Evolutionary conservation across 192 early-diverging fungal species (phyloP).

Genomic region (Haplosporangium gracile): DNA sequence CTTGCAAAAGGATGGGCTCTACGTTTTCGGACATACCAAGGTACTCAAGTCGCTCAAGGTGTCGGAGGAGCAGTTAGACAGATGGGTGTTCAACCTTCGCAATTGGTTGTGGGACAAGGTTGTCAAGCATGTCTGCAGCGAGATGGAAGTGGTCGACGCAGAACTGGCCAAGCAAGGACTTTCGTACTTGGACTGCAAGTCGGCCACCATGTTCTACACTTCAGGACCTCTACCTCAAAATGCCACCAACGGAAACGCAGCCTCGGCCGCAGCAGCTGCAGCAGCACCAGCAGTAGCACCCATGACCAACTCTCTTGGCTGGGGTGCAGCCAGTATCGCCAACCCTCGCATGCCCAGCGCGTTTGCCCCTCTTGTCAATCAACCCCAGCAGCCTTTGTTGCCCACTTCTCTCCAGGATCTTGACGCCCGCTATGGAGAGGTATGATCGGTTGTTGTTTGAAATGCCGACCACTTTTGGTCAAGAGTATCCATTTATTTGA

Average conservation of each 20-base stretch:
- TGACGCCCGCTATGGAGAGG: slow-evolving; percentile 43
- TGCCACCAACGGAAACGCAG: slow-evolving; percentile 5
- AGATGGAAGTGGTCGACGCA: slow-evolving; percentile 43
- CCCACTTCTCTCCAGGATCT: slow-evolving; percentile 47
- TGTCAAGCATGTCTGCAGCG: slow-evolving; percentile 26
- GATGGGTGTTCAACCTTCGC: slow-evolving; percentile 49
- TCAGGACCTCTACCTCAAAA: slow-evolving; percentile 35
- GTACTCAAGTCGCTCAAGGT: slow-evolving; percentile 48
- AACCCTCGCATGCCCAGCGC: slow-evolving; percentile 32
- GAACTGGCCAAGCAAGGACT: slow-evolving; percentile 39
- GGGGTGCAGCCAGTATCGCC: slow-evolving; percentile 54
- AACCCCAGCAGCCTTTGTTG: slow-evolving; percentile 36
- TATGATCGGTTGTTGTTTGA: not conserved
- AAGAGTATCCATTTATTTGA: not conserved
- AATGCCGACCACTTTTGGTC: not conserved
- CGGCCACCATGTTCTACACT: slow-evolving; percentile 49
- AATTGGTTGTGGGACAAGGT: slow-evolving; percentile 52
- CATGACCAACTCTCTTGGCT: slow-evolving; percentile 30
- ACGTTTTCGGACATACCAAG: slow-evolving; percentile 43
- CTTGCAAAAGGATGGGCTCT: slow-evolving; percentile 49
- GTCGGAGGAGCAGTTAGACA: slow-evolving; percentile 43
- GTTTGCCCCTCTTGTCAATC: slow-evolving; percentile 6
- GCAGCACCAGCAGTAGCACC: slow-evolving; percentile 15
- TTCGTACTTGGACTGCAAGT: slow-evolving; percentile 50
- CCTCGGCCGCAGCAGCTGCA: slow-evolving; percentile 10